These are phyloP conservation scores for Rhizopogon vesiculosus DNA, from an alignment of 768 basidiomycete genomes.

Conservation along the genomic window DNA sequence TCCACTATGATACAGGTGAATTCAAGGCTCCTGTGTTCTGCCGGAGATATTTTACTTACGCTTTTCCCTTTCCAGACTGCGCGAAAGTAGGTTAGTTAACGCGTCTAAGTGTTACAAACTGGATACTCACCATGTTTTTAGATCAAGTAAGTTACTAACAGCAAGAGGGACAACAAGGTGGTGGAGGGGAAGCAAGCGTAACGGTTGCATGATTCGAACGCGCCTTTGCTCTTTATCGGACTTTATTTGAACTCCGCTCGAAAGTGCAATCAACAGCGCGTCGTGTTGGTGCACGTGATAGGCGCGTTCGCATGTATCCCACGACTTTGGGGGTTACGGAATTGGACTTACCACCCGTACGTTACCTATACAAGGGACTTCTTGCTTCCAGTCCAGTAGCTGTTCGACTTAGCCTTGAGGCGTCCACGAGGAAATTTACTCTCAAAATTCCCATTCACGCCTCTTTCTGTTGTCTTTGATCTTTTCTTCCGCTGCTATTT, in stretches of 20 bases:
- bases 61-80: slow-evolving; percentile 56
- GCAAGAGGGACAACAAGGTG: slow-evolving; percentile 11
- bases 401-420: slow-evolving; percentile 19
- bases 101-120: background rate
- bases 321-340: slow-evolving; percentile 12
- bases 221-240: slow-evolving; percentile 26
- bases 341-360: slow-evolving; percentile 1
- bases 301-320: slow-evolving; percentile 19
- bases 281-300: slow-evolving; percentile 25
- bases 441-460: slow-evolving; percentile 15
- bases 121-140: slow-evolving; percentile 29
- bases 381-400: background rate
- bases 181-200: slow-evolving; percentile 4
- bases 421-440: slow-evolving; percentile 23
- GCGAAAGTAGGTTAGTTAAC: background rate
- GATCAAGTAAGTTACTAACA: slow-evolving; percentile 7
- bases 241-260: slow-evolving; percentile 26
- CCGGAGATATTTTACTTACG: slow-evolving; percentile 31
- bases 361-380: too few relatives aligned
- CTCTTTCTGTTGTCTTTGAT: slow-evolving; percentile 7
- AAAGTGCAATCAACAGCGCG: slow-evolving; percentile 24
- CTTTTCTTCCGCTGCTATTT: slow-evolving; percentile 7
- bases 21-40: slow-evolving; percentile 1
- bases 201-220: slow-evolving; percentile 8
- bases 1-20: slow-evolving; percentile 27